Evolutionary conservation across 2,329 filamentous ascomycete species (phyloP).

Genomic region (Plenodomus biglobosus): DNA sequence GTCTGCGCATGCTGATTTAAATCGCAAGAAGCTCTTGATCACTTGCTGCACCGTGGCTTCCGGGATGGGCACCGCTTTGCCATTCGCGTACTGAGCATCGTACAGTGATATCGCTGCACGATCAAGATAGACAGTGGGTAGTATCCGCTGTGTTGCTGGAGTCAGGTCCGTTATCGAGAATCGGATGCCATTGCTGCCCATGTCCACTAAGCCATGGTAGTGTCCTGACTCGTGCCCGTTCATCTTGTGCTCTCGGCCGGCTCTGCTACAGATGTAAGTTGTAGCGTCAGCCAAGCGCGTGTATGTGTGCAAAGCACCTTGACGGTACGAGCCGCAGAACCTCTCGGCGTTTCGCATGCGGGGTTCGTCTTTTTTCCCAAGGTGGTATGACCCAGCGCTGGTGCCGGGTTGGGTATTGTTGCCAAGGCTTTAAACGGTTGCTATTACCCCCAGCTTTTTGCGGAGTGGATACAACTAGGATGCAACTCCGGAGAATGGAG

Average conservation of each 20-base stretch:
- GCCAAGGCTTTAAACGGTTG: conserved; percentile 15
- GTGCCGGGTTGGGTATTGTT: conserved; percentile 4
- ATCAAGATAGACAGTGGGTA: conserved; percentile 76
- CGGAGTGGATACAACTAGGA: not conserved
- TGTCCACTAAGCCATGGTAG: conserved; percentile 41
- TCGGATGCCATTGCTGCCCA: conserved; percentile 78
- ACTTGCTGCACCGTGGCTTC: conserved; percentile 65
- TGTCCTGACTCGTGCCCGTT: conserved; percentile 18
- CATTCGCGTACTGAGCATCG: conserved; percentile 65
- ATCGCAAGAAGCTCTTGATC: conserved; percentile 65
- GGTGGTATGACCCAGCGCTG: conserved; percentile 1
- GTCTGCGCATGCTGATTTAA: conserved; percentile 69
- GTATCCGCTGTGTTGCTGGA: conserved; percentile 68
- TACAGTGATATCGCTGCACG: conserved; percentile 83
- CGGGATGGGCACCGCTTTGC: conserved; percentile 55
- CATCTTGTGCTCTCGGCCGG: conserved; percentile 4
- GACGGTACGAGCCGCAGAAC: conserved; percentile 20
- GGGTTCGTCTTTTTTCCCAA: not conserved
- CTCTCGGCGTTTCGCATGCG: not conserved
- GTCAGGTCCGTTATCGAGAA: conserved; percentile 86
- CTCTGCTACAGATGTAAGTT: conserved; percentile 15
- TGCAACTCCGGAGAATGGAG: not conserved
- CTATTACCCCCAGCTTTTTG: conserved; percentile 14
- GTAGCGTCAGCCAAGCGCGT: not conserved
- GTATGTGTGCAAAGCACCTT: conserved; percentile 5